Base-by-base conservation (phyloP, 2,329 filamentous ascomycete genomes). In the Xylaria sp. region DNA sequence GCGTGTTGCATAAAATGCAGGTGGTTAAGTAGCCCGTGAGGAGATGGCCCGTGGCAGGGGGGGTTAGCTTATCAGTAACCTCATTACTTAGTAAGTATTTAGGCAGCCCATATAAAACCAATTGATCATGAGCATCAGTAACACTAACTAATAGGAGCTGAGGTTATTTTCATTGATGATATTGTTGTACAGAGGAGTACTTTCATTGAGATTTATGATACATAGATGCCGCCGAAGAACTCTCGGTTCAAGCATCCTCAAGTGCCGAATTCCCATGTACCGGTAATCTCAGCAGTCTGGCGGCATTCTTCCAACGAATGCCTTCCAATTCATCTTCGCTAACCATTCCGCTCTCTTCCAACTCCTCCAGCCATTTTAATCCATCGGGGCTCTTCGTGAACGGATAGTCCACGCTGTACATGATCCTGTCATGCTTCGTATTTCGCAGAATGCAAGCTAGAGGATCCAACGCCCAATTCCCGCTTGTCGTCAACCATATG, bases 391-490 rank as follows among this genome's bases (percentile, higher is more conserved):
- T 86, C 55, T 77, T 77, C 49, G 80, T 80, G 56, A 88, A 87
- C 0, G 86, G 87, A 69, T 87, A 88, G 70, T 88, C 86, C 10
- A 87, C 83, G 66, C 83, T 87, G 71, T 85, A 88, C 72, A 89
- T 62, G 1, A 89, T 80, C 15, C 79, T 79, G 27, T 87, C 84
- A n/a, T 81, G 77, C 20, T 77, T 79, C 1, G 81, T 85, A 6
- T 81, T 82, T 63, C 80, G 67, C 53, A 83, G 63, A 6, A 84
- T 72, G 58, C 78, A 81, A 1, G 79, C 79, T 76, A 89, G 71
- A 5, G 82, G 83, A 61, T 77, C 79, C 20, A 87, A 66, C 31
- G 81, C 81, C 74, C 84, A 87, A 63, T 84, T 81, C 2, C 86
- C 86, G 59, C 81, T 84, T 1, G 86, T 87, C 1, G 86, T 88